phyloP scores from a whole-genome alignment of 495 filamentous ascomycete genomes.

The Aspergillus egyptiacus region DNA sequence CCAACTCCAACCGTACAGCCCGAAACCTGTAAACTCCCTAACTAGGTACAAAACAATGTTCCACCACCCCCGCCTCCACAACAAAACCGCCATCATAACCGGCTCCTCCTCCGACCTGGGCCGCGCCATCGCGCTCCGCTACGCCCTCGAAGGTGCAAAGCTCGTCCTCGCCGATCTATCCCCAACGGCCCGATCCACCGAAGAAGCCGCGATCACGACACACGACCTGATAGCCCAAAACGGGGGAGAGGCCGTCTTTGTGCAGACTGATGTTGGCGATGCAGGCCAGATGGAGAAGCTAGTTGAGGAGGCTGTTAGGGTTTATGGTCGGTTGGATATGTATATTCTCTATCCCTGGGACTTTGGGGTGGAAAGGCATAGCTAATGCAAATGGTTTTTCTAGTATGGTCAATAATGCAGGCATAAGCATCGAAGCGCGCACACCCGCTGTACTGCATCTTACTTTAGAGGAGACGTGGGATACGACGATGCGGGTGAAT shows the following conservation, averaged over 20 bases:
- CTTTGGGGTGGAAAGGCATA: background rate
- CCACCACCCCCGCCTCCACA: too few species aligned
- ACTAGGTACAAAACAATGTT: too few species aligned
- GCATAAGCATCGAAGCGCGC: constrained; percentile 23
- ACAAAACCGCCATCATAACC: constrained; percentile 45
- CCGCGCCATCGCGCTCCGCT: constrained; percentile 40
- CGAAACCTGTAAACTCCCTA: too few species aligned
- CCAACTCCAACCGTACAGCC: too few species aligned
- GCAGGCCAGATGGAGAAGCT: constrained; percentile 31
- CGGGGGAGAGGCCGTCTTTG: constrained; percentile 39
- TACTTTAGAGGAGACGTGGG: constrained; percentile 35
- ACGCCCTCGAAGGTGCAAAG: constrained; percentile 39
- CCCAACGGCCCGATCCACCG: constrained; percentile 22
- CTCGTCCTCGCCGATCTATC: constrained; percentile 46
- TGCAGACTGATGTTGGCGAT: constrained; percentile 42
- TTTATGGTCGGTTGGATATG: constrained; percentile 47
- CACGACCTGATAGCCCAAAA: constrained; percentile 36
- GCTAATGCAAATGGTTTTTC: background rate
- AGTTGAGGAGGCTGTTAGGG: constrained; percentile 31
- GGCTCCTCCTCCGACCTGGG: constrained; percentile 46
- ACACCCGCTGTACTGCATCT: constrained; percentile 27
- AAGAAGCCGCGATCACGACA: constrained; percentile 31
- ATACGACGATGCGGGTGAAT: constrained; percentile 40
- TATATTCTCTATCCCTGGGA: constrained; percentile 13
- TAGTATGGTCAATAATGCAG: constrained; percentile 51